Evolutionary conservation across 176 grass and related monocot species (phyloP), one percentile per base, ranked within the genome.

Genomic region (Aegilops bicornis): DNA sequence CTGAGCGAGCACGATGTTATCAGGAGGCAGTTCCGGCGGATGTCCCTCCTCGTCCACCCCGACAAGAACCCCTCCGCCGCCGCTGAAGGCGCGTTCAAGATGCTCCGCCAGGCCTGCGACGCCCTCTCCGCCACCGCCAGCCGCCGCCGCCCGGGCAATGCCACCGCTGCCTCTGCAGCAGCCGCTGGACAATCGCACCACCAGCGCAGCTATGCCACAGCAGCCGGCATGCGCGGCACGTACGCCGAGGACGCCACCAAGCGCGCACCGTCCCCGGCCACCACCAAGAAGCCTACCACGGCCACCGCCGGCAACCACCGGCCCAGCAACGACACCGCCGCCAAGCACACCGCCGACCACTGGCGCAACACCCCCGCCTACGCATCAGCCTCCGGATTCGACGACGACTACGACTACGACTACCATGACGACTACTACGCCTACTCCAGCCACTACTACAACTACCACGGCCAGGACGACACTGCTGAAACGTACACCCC

Each of bases 51-150:
- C 68, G 35, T 62, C 9, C 86, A 77, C 29, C 86, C 79, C 8
- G 69, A 82, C 56, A 82, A 87, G 78, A 87, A 77, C 69, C 43
- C 29, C 58, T 87, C 86, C 4, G 70, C 60, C 4, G 79, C 86
- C 20, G 78, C 69, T 22, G 68, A 75, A 30, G 27, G 78, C 24
- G 78, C 78, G 2, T 87, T 87, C 85, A 81, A 81, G 68, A 13
- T 82, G 25, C 33, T 87, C 54, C 22, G 10, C 36, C 4, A 76
- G 60, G 79, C 79, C 27, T 87, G 70, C 79, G 60, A 16, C 6
- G 3, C 12, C n/a, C 65, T 80, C 30, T 64, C 50, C 43, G 37
- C 69, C 31, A 22, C 7, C 32, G n/a, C 40, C 62, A 10, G 5
- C 27, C 40, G 7, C 35, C 23, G 5, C 1, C 7, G 54, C 2